Base-by-base conservation (phyloP, 1,284 basidiomycete genomes). In the Cryptococcus sp. region DNA sequence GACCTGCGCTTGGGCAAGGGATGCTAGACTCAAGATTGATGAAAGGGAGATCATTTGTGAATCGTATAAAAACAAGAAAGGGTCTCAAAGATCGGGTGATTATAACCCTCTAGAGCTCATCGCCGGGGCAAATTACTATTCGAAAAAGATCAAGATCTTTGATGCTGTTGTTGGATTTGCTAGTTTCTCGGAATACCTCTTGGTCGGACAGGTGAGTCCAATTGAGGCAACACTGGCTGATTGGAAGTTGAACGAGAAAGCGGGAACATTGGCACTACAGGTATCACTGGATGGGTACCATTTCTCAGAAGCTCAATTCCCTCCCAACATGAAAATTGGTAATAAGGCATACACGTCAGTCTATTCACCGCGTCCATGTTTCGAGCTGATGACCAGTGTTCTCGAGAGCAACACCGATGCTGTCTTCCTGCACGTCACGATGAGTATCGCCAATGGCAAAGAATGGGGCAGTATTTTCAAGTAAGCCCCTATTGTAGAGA, bases 381-480 rank as follows among this genome's bases (percentile, higher is more conserved):
- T 34, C 32, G 32, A 9, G 18, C 39, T 41, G 39, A 41, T 19
- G 39, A 34, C 93, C 74, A 97, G 92, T 2, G 84, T 98, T 45
- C 81, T 98, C 2, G 96, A 98, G 73, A 97, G 92, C 4, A 88
- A 82, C 63, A 98, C 96, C 0, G 84, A 88, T 54, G 83, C 93
- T 0, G 84, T 98, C 55, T 98, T 98, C 81, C 74, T 98, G 21
- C 93, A 96, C 64, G 88, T 96, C 76, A 98, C 96, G 0, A 94
- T 89, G 76, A 89, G 88, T 32, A 82, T 87, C 50, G 78, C 80
- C 14, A 80, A 82, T 0, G 80, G 78, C 16, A 86, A 84, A 7
- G 89, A 82, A 70, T 98, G 88, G 85, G 94, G 94, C 45, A 87
- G 83, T 64, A 85, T 98, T 61, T 85, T 98, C 69, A 98, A 77